phyloP scores from a whole-genome alignment of 495 filamentous ascomycete genomes.

The Tuber calosporum region DNA sequence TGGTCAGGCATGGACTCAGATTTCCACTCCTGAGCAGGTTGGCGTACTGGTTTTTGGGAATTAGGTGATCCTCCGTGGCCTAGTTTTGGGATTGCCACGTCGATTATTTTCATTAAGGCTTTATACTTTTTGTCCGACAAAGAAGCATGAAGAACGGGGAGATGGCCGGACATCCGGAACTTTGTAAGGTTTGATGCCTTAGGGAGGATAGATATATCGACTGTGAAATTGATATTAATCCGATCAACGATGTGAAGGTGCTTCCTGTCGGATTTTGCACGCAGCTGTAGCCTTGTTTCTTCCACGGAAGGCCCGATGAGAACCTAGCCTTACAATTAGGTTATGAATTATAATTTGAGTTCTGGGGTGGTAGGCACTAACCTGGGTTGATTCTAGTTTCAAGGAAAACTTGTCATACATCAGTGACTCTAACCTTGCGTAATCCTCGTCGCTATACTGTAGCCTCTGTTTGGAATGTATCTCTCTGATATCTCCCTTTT shows the following conservation, averaged over 20 bases:
- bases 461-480: constrained; percentile 85
- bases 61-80: constrained; percentile 48
- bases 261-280: constrained; percentile 57
- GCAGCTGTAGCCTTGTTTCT: constrained; percentile 77
- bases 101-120: constrained; percentile 87
- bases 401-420: constrained; percentile 95
- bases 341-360: not conserved
- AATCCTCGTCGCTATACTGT: constrained; percentile 80
- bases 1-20: constrained; percentile 23
- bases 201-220: constrained; percentile 87
- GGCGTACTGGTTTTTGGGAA: constrained; percentile 15
- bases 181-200: constrained; percentile 91
- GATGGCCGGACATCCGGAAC: constrained; percentile 78
- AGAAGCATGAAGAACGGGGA: constrained; percentile 84
- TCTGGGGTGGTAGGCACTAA: constrained; percentile 15
- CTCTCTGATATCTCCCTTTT: constrained; percentile 77
- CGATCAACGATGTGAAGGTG: constrained; percentile 88
- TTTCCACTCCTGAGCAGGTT: constrained; percentile 17
- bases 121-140: constrained; percentile 95
- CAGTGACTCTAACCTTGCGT: constrained; percentile 72
- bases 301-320: constrained; percentile 92
- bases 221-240: constrained; percentile 90
- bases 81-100: constrained; percentile 86
- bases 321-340: constrained; percentile 45
- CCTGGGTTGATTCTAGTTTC: constrained; percentile 83